These are phyloP conservation scores for Aspergillus campestris DNA, from an alignment of 495 filamentous ascomycete species.

Conservation along the genomic window DNA sequence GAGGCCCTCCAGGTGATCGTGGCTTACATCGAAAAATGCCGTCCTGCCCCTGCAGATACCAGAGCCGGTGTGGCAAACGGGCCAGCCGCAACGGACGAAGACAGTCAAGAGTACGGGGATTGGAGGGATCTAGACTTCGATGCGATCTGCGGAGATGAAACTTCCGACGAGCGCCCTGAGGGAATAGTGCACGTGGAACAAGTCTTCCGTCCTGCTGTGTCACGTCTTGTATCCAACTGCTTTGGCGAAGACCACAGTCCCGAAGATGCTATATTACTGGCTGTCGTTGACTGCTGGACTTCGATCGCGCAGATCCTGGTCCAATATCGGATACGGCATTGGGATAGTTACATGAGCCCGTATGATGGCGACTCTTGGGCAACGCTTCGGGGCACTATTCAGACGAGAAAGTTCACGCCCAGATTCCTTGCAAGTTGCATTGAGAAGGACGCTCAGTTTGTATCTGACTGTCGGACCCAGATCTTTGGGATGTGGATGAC, in stretches of 20 bases:
- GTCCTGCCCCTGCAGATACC: conserved; percentile 3
- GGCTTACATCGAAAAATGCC: conserved; percentile 31
- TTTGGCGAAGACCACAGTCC: conserved; percentile 56
- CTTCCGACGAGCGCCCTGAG: conserved; percentile 9
- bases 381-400: conserved; percentile 51
- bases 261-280: conserved; percentile 48
- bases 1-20: conserved; percentile 30
- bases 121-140: conserved; percentile 44
- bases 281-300: conserved; percentile 52
- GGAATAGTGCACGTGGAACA: conserved; percentile 30
- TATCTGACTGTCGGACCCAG: conserved; percentile 37
- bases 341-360: conserved; percentile 50
- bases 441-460: conserved; percentile 33
- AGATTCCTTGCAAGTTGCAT: conserved; percentile 55
- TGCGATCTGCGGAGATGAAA: conserved; percentile 35
- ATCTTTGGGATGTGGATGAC: conserved; percentile 51
- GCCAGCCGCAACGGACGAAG: conserved; percentile 38
- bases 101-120: conserved; percentile 71
- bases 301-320: conserved; percentile 47
- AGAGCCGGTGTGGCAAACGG: conserved; percentile 1
- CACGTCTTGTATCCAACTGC: conserved; percentile 54
- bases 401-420: conserved; percentile 54
- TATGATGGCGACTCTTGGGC: conserved; percentile 54
- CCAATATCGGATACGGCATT: conserved; percentile 32
- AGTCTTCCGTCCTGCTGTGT: conserved; percentile 43